Base-by-base conservation (phyloP, 306 rosid genomes). In the Elaeagnus macrophylla region DNA sequence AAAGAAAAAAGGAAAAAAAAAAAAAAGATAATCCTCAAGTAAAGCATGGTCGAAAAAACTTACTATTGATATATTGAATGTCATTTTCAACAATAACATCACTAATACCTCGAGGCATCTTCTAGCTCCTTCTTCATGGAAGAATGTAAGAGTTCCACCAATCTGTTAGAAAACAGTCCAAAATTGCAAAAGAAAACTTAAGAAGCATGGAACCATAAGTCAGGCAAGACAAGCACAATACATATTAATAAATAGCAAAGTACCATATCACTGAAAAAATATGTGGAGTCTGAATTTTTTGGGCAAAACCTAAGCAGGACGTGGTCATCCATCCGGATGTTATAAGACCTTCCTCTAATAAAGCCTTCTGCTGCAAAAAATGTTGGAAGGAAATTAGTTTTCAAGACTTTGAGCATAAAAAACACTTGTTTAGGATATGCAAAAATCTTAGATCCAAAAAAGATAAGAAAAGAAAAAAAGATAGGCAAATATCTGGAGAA, bases 281-380 rank as follows among this genome's bases (percentile, higher is more conserved):
- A 88, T 32, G 79, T 82, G 54, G 96, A 81, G 57, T 93, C 96
- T 1, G 90, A 84, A 79, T 79, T 84, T 77, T 79, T 93, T 0
- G 99, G 99, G 64, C 94, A 93, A 75, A 84, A 88, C 77, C 88
- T 88, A 61, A 93, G 99, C 78, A 93, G 77, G 66, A 88, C 77
- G 75, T 77, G 85, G 66, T 88, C 88, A 56, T 93, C 99, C 68
- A 88, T 74, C 79, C 89, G 79, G 79, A 93, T 93, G 66, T 93
- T 93, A 75, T 88, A 93, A 48, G 99, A 93, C 74, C 96, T 82
- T 75, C 99, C 99, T 72, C 96, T 83, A 75, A 74, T 59, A 61
- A 84, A 84, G 83, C 99, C 94, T 74, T 93, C 99, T 85, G 96
- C 99, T 88, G 99, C 82, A 79, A 75, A 73, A 80, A 82, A 81